Conservation (phyloP, 352 stramenopile genomes). For the Globisporangium nodosum region DNA sequence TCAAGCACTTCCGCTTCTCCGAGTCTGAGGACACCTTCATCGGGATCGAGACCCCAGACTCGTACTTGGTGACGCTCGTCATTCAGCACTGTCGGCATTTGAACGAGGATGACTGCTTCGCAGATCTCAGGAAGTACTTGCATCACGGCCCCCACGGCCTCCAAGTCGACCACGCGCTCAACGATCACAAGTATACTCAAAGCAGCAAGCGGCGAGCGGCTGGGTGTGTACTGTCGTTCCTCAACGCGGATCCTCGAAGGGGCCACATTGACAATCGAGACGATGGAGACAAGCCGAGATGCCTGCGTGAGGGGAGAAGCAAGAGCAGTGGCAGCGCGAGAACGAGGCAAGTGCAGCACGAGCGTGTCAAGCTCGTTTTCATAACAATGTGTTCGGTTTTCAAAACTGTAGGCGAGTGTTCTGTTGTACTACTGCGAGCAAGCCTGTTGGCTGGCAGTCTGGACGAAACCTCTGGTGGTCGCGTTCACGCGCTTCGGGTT, state of each 20-base stretch:
- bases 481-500: conserved; percentile 1
- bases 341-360: no score
- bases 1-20: not conserved
- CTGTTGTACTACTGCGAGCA: no score
- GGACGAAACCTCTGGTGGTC: not conserved
- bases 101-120: not conserved
- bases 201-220: no score
- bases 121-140: not conserved
- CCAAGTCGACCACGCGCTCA: no score
- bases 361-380: no score
- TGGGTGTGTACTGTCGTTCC: not conserved
- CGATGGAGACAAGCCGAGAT: not conserved
- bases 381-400: not conserved
- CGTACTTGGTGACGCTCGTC: not conserved
- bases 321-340: no score
- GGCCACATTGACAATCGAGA: not conserved
- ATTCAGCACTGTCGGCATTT: not conserved
- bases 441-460: no score
- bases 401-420: not conserved
- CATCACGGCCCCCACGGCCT: no score
- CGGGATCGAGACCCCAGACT: not conserved
- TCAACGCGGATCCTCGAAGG: not conserved
- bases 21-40: not conserved
- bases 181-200: no score
- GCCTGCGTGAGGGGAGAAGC: no score